Evolutionary conservation across 176 grass and related monocot genomes (phyloP).

Genomic region (Triticum timopheevii): DNA sequence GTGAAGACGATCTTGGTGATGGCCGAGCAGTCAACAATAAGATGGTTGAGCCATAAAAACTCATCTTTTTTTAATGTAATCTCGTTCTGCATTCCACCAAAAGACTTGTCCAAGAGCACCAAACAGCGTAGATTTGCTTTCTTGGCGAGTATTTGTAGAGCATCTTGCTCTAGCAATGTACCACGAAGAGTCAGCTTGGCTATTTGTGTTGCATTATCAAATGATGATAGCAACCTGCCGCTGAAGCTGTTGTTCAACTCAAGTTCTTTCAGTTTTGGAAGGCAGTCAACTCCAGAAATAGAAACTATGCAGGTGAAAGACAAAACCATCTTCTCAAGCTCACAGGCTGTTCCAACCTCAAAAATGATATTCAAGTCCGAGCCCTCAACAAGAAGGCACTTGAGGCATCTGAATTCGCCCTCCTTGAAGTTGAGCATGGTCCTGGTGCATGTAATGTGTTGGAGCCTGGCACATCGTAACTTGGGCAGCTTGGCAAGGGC

Average conservation of each 20-base stretch:
- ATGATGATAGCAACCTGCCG: neutral
- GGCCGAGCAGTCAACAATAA: neutral
- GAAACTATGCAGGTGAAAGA: neutral
- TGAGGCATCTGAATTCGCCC: neutral
- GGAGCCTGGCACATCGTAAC: neutral
- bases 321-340: neutral
- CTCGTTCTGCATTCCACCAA: neutral
- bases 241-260: neutral
- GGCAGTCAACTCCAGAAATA: neutral
- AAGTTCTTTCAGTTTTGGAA: neutral
- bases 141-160: neutral
- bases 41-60: neutral
- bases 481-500: neutral
- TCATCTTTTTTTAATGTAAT: neutral
- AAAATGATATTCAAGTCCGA: neutral
- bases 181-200: neutral
- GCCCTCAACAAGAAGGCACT: neutral
- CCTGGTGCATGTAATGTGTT: rapidly evolving
- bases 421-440: neutral
- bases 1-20: neutral
- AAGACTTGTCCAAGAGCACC: neutral
- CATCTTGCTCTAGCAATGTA: neutral
- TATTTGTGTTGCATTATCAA: neutral
- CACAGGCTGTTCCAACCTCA: neutral
- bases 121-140: neutral